Base-by-base conservation (phyloP, 305 asterid genomes). In the Stenogyne calaminthoides region DNA sequence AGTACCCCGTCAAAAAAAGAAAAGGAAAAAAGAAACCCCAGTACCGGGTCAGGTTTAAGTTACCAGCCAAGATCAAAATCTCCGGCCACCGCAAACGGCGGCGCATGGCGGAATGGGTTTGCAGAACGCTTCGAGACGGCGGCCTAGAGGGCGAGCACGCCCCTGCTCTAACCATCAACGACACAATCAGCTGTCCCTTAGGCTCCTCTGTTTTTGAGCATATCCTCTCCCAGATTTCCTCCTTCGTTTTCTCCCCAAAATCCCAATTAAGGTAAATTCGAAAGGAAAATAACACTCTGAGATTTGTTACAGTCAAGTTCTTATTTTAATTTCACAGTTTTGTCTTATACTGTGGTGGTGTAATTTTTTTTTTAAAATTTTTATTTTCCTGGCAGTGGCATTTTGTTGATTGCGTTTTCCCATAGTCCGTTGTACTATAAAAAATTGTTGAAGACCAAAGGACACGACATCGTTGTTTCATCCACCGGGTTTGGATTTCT, bases 131-230 rank as follows among this genome's bases (percentile, higher is more conserved):
- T 8, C 87, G 98, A 10, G 96, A 90, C 62, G 99, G 99, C 58
- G 89, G 95, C 65, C 73, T 83, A 14, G 94, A 86, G 69, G 99
- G 98, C 40, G 99, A 90, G 83, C 93, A 90, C 59, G 93, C 98
- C 19, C 96, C 96, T 5, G 92, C 98, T 55, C 91, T 94, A 68
- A 83, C 83, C 18, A 77, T 94, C 42, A 85, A 84, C 75, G 97
- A 90, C 77, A 77, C 95, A 32, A 78, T 83, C 69, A 72, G 71
- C 39, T 77, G 88, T 22, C 91, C 96, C 34, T 79, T 92, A 22
- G 95, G 91, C 46, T 58, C 86, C 67, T 78, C 78, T 40, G 89
- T 89, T 67, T 94, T 94, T 78, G 86, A 90, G 61, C 95, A 94
- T 80, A 60, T 90, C 67, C 84, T 94, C 47, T 64, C 86, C 39